A percentile compares a stretch with the other conserved stretches of the same genome.
Evolutionary conservation across 345 rosid species (phyloP).

Genomic region (Hibiscus tridactylites): DNA sequence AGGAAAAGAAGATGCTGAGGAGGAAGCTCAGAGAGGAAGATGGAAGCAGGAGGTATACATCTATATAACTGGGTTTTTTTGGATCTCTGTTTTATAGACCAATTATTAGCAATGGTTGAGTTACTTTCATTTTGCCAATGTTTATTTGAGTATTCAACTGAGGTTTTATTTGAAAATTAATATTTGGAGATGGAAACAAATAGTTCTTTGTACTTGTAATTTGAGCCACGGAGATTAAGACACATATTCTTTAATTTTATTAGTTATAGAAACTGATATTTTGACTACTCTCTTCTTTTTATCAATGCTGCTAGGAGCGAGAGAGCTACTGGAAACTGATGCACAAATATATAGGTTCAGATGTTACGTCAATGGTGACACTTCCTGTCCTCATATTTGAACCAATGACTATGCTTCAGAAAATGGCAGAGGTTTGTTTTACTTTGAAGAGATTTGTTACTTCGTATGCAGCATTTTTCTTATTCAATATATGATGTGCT

Average conservation of each 20-base stretch:
- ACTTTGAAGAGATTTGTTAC: neutral
- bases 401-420: slow-evolving; percentile 94
- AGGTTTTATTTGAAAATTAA: no score
- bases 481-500: neutral
- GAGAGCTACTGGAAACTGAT: slow-evolving; percentile 93
- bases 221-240: neutral
- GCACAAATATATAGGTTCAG: slow-evolving; percentile 85
- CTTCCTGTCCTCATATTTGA: slow-evolving; percentile 89
- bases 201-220: neutral
- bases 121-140: neutral
- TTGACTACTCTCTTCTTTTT: slow-evolving; percentile 2
- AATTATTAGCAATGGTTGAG: slow-evolving; percentile 1
- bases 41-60: slow-evolving; percentile 71
- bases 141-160: neutral
- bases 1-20: slow-evolving; percentile 86
- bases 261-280: neutral
- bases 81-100: neutral
- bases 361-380: slow-evolving; percentile 89
- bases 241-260: neutral
- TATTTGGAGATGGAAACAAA: neutral
- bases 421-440: slow-evolving; percentile 78
- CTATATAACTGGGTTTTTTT: neutral
- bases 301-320: slow-evolving; percentile 41
- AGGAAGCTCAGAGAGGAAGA: slow-evolving; percentile 89
- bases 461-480: slow-evolving; percentile 2